These are phyloP conservation scores for Corymbia calophylla DNA, from an alignment of 441 rosid species.

Conservation along the genomic window DNA sequence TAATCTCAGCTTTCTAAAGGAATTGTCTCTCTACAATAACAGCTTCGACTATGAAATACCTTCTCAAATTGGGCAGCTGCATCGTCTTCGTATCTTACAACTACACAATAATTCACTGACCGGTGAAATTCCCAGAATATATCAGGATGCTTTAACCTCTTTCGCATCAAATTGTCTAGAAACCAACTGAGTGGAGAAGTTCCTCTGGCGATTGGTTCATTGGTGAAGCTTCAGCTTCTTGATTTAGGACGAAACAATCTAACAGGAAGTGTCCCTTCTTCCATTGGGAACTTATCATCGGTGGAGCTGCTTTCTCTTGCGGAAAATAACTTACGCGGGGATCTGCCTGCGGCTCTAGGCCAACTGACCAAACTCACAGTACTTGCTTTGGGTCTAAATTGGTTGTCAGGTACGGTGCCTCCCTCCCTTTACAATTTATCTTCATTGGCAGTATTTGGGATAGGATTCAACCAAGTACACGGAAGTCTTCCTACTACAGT, in stretches of 20 bases:
- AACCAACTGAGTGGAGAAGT: not conserved
- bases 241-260: not conserved
- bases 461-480: accelerated
- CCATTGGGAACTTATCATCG: not conserved
- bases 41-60: not conserved
- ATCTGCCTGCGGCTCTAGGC: not conserved
- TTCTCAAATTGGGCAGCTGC: not conserved
- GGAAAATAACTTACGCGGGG: not conserved
- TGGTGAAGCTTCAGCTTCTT: not conserved
- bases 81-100: not conserved
- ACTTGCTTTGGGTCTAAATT: accelerated
- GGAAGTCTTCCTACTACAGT: not conserved
- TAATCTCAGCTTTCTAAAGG: not conserved
- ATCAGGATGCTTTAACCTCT: not conserved
- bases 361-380: not conserved
- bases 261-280: not conserved
- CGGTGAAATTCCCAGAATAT: not conserved
- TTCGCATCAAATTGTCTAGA: not conserved
- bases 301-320: accelerated
- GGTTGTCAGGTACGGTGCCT: not conserved
- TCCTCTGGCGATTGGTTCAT: not conserved
- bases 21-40: not conserved
- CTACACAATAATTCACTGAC: not conserved
- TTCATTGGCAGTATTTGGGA: not conserved
- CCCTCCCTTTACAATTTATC: not conserved